phyloP scores from a whole-genome alignment of 2,329 filamentous ascomycete species.

The Claviceps digitariae region DNA sequence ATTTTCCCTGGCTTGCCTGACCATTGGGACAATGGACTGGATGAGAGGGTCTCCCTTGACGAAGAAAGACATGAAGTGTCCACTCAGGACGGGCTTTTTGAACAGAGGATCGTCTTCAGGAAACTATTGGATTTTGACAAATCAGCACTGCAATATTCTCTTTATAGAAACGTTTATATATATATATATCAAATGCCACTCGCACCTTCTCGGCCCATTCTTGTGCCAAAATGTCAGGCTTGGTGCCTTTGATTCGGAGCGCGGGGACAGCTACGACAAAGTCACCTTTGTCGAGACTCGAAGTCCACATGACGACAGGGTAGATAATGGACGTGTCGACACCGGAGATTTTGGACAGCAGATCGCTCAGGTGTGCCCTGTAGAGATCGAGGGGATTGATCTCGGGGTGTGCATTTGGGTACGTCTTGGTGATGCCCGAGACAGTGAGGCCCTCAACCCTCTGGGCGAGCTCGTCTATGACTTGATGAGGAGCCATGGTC shows the following conservation, averaged over 20 bases:
- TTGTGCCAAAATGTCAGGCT: constrained; percentile 46
- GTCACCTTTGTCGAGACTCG: constrained; percentile 70
- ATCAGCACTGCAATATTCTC: background rate
- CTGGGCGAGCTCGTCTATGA: constrained; percentile 6
- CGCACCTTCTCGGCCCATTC: constrained; percentile 49
- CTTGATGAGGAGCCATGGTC: constrained; percentile 2
- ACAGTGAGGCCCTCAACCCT: constrained; percentile 7
- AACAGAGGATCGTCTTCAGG: constrained; percentile 62
- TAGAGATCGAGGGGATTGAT: constrained; percentile 70
- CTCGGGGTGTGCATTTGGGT: constrained; percentile 48
- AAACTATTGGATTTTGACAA: constrained; percentile 34
- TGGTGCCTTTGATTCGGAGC: constrained; percentile 61
- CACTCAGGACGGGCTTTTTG: constrained; percentile 52
- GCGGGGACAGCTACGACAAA: constrained; percentile 65
- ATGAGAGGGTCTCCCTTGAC: constrained; percentile 58
- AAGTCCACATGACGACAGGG: constrained; percentile 64
- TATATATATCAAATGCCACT: background rate
- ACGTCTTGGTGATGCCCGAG: constrained; percentile 14
- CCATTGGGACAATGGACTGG: constrained; percentile 52
- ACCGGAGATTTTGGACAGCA: constrained; percentile 55
- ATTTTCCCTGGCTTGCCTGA: constrained; percentile 44
- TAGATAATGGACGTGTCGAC: constrained; percentile 61
- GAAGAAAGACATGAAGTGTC: constrained; percentile 66
- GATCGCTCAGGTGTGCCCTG: constrained; percentile 58
- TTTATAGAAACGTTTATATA: background rate